Percentiles rank a stretch among this genome's conserved stretches.
Evolutionary conservation across 352 stramenopile genomes (phyloP).

Genomic region (Globisporangium sylvaticum): DNA sequence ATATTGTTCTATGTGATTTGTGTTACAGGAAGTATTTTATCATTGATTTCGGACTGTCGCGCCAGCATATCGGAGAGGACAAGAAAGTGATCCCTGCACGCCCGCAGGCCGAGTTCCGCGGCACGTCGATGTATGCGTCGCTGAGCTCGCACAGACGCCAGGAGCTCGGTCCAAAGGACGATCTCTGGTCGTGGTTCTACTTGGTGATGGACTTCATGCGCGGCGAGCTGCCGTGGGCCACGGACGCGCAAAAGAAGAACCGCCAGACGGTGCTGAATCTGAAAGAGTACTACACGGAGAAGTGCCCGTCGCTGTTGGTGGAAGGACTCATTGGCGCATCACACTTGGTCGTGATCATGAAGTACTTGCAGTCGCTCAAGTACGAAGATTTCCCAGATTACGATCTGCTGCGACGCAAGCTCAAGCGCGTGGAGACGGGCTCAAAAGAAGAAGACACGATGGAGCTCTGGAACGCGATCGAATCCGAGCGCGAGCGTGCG

Average conservation of each 20-base stretch:
- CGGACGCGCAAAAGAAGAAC: slow-evolving; percentile 83
- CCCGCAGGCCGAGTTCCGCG: slow-evolving; percentile 73
- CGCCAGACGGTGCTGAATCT: slow-evolving; percentile 71
- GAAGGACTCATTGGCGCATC: slow-evolving; percentile 64
- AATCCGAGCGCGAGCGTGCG: slow-evolving; percentile 25
- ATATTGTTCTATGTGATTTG: neutral
- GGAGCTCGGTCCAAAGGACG: slow-evolving; percentile 80
- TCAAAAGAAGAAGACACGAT: slow-evolving; percentile 40
- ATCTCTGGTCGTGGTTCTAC: slow-evolving; percentile 90
- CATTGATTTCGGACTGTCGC: slow-evolving; percentile 85
- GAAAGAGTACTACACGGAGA: slow-evolving; percentile 85
- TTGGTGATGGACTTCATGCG: slow-evolving; percentile 87
- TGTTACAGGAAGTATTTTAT: slow-evolving; percentile 55
- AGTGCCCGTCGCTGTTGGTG: slow-evolving; percentile 56
- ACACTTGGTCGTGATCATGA: slow-evolving; percentile 73
- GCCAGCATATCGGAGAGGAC: slow-evolving; percentile 66
- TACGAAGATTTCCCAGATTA: slow-evolving; percentile 82
- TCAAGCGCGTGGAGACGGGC: slow-evolving; percentile 31
- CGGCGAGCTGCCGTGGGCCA: slow-evolving; percentile 77
- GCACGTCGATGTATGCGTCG: slow-evolving; percentile 88
- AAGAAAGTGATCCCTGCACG: slow-evolving; percentile 58
- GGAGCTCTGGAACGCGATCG: slow-evolving; percentile 40
- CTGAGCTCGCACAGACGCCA: slow-evolving; percentile 77
- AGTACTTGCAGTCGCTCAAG: slow-evolving; percentile 66
- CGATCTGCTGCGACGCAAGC: slow-evolving; percentile 27